Conservation (phyloP, 306 rosid species). For the Albizia julibrissin region DNA sequence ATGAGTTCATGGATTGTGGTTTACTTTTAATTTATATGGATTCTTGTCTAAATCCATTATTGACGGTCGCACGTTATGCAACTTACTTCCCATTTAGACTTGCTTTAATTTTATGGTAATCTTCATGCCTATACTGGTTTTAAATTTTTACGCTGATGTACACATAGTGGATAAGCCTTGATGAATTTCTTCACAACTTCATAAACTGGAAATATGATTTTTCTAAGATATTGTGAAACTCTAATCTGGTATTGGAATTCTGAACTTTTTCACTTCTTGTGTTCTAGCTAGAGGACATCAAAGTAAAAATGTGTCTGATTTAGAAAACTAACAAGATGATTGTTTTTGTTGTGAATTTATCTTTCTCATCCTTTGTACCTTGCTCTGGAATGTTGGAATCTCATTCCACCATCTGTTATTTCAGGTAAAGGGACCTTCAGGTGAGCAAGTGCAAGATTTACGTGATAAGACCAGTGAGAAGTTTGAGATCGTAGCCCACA, state of each 20-base stretch:
- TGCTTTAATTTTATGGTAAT: not conserved
- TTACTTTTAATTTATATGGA: not conserved
- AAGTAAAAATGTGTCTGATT: not conserved
- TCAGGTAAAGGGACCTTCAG: slow-evolving; percentile 83
- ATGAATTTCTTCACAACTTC: not conserved
- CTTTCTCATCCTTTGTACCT: not conserved
- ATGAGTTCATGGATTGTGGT: not conserved
- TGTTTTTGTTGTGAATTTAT: not conserved
- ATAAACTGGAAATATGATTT: not conserved
- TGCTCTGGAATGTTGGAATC: not conserved
- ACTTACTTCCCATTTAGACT: not conserved
- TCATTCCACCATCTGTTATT: slow-evolving; percentile 23
- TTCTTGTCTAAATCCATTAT: not conserved
- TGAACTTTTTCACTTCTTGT: not conserved
- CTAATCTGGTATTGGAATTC: not conserved
- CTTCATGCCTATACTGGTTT: not conserved
- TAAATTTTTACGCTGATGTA: no score
- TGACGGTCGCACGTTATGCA: not conserved
- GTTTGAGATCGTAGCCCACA: slow-evolving; percentile 59
- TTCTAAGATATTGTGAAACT: not conserved
- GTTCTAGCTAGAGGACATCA: not conserved
- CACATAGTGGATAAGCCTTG: no score
- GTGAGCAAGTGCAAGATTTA: slow-evolving; percentile 72
- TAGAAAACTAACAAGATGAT: slow-evolving; percentile 1
- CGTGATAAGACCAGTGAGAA: slow-evolving; percentile 66